Percentiles rank a stretch among this genome's conserved stretches.
These are phyloP conservation scores for Eimeria sp. DNA, from an alignment of 169 alveolate species.

Conservation along the genomic window DNA sequence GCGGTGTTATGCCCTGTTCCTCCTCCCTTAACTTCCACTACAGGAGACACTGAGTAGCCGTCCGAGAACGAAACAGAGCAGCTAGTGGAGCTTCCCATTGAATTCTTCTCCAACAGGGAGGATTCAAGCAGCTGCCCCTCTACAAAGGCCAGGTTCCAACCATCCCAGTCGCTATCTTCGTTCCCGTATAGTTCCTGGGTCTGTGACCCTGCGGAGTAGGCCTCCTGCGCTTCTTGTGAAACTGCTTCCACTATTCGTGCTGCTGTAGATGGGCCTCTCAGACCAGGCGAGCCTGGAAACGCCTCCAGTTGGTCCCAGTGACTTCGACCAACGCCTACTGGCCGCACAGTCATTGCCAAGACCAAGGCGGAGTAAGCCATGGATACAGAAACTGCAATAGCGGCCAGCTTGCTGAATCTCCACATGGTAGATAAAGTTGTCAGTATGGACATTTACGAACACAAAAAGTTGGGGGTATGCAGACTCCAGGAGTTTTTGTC, in stretches of 20 bases:
- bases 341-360: conserved; percentile 1
- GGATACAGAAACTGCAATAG: not conserved
- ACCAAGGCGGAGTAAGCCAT: not conserved
- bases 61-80: conserved; percentile 9
- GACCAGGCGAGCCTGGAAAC: not conserved
- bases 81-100: not conserved
- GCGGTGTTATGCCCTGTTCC: not conserved
- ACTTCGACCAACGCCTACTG: not conserved
- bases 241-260: not conserved
- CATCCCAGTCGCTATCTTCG: not conserved
- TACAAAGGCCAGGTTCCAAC: not conserved
- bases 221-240: not conserved
- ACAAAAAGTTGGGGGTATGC: not conserved
- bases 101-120: not conserved
- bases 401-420: not conserved
- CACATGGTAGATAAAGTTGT: no score
- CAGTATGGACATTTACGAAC: not conserved
- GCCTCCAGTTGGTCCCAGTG: not conserved
- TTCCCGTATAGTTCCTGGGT: not conserved
- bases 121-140: not conserved
- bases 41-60: conserved; percentile 31
- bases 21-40: not conserved
- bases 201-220: not conserved
- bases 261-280: not conserved
- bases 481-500: not conserved